Evolutionary conservation across 1,284 basidiomycete genomes (phyloP), one percentile per base, ranked within the genome.

Genomic region (Pterulicium gracile): DNA sequence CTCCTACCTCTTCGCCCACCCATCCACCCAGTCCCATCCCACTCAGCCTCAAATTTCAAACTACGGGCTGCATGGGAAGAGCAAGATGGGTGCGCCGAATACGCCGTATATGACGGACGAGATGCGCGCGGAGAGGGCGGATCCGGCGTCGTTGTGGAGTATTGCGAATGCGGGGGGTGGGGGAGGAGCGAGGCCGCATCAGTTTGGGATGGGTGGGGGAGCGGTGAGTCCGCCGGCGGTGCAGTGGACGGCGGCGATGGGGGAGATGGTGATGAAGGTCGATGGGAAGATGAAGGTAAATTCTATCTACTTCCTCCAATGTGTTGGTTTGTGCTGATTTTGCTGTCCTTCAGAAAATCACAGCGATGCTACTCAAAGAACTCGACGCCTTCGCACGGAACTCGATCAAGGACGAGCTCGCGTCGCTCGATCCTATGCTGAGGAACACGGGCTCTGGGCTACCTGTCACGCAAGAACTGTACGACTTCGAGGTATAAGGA

Each of bases 201-300:
- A 48, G 34, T 27, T 46, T 24, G 24, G 54, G 42, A 24, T 55
- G 43, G 35, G 24, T 51, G 52, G 51, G 39, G 59, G 55, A 50
- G 59, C 55, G 14, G 68, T 72, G 18, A 76, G 72, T 52, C 74
- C 77, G 0, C 75, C 63, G n/a, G 46, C 72, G n/a, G 64, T 70
- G 3, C 70, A 66, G 44, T 85, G 81, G 80, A 77, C 72, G 13
- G 66, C 73, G 1, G 61, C 66, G 3, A 58, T 81, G n/a, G 79
- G 75, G 3, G 89, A 92, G 46, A 75, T 79, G 58, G 73, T 91
- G 3, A 52, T 81, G 41, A 90, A 90, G 61, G 79, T 88, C 43
- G 88, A 92, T 59, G 68, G 70, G 23, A 87, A 86, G 60, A 73
- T 92, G 54, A 92, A 88, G 71, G 88, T 88, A n/a, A n/a, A n/a